These are phyloP conservation scores for Phlebiopsis flavidoalba DNA, from an alignment of 768 basidiomycete species.

Conservation along the genomic window DNA sequence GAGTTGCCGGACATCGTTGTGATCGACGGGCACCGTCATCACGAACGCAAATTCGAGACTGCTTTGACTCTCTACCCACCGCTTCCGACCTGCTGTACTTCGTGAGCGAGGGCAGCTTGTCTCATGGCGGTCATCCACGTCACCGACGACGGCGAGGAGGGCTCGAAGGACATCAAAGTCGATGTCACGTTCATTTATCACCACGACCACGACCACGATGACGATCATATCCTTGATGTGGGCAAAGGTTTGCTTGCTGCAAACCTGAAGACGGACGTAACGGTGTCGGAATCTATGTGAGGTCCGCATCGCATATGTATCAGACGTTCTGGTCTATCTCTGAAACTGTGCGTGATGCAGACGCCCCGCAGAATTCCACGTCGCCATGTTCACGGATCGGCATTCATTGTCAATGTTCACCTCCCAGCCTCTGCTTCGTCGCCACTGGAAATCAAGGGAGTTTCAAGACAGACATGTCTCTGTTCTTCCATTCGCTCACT, in stretches of 20 bases:
- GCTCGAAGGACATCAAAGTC: constrained; percentile 22
- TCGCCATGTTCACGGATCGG: constrained; percentile 9
- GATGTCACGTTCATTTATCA: constrained; percentile 28
- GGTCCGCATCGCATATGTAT: constrained; percentile 9
- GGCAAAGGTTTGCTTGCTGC: constrained; percentile 29
- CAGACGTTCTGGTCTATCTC: neutral
- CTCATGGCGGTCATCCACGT: constrained; percentile 29
- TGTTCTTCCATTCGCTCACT: constrained; percentile 25
- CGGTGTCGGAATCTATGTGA: constrained; percentile 35
- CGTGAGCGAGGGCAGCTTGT: constrained; percentile 26
- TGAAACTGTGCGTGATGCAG: constrained; percentile 7
- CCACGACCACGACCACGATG: constrained; percentile 2
- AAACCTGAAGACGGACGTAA: constrained; percentile 20
- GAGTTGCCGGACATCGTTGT: neutral
- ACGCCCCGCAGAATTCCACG: constrained; percentile 4
- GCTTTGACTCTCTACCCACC: constrained; percentile 14
- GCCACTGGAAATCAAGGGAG: constrained; percentile 21
- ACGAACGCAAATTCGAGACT: neutral
- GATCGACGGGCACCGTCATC: neutral
- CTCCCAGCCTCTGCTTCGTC: constrained; percentile 20
- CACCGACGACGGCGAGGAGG: constrained; percentile 3
- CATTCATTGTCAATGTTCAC: constrained; percentile 25
- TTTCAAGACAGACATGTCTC: constrained; percentile 25
- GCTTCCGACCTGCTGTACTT: constrained; percentile 32
- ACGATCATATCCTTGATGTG: constrained; percentile 14